A percentile compares a stretch with the other conserved stretches of the same genome.
These are phyloP conservation scores for Botryosphaeria dothidea DNA, from an alignment of 2,329 filamentous ascomycete species.

Conservation along the genomic window DNA sequence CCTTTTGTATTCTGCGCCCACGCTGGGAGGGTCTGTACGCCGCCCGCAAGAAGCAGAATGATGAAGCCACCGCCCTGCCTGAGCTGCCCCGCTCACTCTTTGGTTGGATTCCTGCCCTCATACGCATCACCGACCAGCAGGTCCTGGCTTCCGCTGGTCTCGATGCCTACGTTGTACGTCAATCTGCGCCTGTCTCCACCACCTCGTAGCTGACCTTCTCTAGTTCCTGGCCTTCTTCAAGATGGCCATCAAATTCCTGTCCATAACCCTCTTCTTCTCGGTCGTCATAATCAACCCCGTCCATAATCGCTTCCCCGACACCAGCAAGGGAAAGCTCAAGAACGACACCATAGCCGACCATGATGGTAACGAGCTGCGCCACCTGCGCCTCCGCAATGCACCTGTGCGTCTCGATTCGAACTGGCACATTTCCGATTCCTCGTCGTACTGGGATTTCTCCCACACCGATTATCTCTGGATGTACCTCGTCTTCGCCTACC, in stretches of 20 bases:
- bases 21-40: slow-evolving; percentile 92
- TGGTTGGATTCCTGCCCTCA: slow-evolving; percentile 89
- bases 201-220: slow-evolving; percentile 1
- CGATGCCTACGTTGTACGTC: slow-evolving; percentile 83
- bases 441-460: slow-evolving; percentile 29
- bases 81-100: slow-evolving; percentile 81
- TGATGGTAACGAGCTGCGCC: slow-evolving; percentile 5
- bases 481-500: slow-evolving; percentile 90
- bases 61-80: slow-evolving; percentile 68
- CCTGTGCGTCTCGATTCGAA: neutral
- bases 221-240: slow-evolving; percentile 92
- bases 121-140: slow-evolving; percentile 83
- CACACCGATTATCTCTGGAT: slow-evolving; percentile 76
- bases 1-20: slow-evolving; percentile 82
- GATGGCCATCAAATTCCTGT: slow-evolving; percentile 84
- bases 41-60: slow-evolving; percentile 76
- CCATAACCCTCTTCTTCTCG: slow-evolving; percentile 78
- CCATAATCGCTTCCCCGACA: slow-evolving; percentile 65
- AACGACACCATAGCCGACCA: slow-evolving; percentile 21
- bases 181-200: neutral
- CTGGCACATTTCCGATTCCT: slow-evolving; percentile 11
- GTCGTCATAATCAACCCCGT: slow-evolving; percentile 80
- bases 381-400: neutral
- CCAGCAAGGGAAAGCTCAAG: slow-evolving; percentile 38
- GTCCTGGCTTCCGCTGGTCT: slow-evolving; percentile 86